These are phyloP conservation scores for Pichia terricola DNA, from an alignment of 1,139 yeast species.

Conservation along the genomic window DNA sequence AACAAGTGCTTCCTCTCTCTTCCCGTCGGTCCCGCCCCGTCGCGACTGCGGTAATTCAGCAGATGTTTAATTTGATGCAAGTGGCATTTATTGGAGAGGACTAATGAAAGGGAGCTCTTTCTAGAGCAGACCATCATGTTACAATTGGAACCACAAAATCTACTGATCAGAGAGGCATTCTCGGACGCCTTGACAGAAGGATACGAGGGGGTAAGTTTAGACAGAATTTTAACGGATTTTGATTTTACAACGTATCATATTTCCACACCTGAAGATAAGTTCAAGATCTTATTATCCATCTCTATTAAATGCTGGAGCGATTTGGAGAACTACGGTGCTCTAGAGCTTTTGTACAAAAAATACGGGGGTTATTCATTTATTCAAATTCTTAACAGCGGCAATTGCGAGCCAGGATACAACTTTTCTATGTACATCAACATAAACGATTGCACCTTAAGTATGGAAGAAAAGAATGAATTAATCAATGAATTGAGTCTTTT, in stretches of 20 bases:
- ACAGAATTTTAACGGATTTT: conserved; percentile 86
- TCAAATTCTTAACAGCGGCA: conserved; percentile 25
- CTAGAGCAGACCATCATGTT: conserved; percentile 27
- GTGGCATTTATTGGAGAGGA: not conserved
- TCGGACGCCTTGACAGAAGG: conserved; percentile 30
- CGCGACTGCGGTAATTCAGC: too few relatives aligned
- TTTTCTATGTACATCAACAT: conserved; percentile 68
- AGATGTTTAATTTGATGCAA: too few relatives aligned
- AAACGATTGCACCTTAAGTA: conserved; percentile 25
- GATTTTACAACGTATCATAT: conserved; percentile 93
- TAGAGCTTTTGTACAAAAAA: conserved; percentile 32
- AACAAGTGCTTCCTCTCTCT: too few relatives aligned
- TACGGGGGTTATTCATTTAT: conserved; percentile 28
- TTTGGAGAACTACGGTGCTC: conserved; percentile 57
- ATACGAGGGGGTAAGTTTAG: conserved; percentile 51
- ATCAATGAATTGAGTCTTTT: conserved; percentile 54
- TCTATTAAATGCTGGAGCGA: conserved; percentile 73
- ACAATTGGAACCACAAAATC: conserved; percentile 37
- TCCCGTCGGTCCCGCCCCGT: too few relatives aligned
- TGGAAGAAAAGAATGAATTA: conserved; percentile 34
- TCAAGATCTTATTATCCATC: conserved; percentile 57
- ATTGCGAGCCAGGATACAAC: conserved; percentile 69
- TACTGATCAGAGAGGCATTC: conserved; percentile 37
- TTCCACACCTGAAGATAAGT: conserved; percentile 68
- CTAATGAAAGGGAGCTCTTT: not conserved